A percentile compares a stretch with the other conserved stretches of the same genome.
phyloP scores from a whole-genome alignment of 2,329 filamentous ascomycete genomes.

The Fusarium sp. region DNA sequence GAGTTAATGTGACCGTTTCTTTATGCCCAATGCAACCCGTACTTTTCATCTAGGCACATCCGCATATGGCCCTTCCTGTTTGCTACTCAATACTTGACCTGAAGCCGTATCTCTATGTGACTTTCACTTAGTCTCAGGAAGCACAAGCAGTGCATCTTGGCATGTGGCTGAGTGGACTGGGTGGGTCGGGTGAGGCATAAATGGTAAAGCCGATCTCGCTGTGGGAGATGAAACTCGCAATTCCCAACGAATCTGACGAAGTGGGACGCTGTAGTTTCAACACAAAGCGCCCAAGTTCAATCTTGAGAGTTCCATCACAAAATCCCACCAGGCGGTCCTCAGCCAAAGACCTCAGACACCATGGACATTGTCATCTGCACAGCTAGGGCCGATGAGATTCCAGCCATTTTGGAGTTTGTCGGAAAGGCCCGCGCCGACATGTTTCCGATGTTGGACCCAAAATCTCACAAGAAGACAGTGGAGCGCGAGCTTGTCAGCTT shows the following conservation, averaged over 20 bases:
- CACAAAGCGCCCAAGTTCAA: background rate
- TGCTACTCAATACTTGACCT: background rate
- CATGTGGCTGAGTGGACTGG: background rate
- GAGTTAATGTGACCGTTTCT: background rate
- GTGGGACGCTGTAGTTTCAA: background rate
- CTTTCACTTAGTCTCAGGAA: background rate
- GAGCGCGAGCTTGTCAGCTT: slow-evolving; percentile 37
- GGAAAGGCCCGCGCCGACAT: slow-evolving; percentile 42
- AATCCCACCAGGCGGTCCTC: background rate
- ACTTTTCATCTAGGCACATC: background rate
- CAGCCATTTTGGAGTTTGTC: slow-evolving; percentile 39
- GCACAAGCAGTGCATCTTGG: background rate
- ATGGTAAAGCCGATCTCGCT: slow-evolving; percentile 1
- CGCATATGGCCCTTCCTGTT: background rate
- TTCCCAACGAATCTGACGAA: background rate
- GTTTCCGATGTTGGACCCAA: slow-evolving; percentile 43
- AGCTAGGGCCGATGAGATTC: slow-evolving; percentile 34
- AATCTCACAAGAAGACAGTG: slow-evolving; percentile 28
- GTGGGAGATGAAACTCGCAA: background rate
- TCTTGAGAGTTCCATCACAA: background rate
- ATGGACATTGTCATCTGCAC: slow-evolving; percentile 30
- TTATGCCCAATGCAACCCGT: too few relatives aligned
- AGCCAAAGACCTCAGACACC: background rate
- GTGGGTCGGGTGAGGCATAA: background rate
- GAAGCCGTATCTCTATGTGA: background rate